Evolutionary conservation across 768 basidiomycete species (phyloP), one percentile per base, ranked within the genome.

Genomic region (Lentinula sp.): DNA sequence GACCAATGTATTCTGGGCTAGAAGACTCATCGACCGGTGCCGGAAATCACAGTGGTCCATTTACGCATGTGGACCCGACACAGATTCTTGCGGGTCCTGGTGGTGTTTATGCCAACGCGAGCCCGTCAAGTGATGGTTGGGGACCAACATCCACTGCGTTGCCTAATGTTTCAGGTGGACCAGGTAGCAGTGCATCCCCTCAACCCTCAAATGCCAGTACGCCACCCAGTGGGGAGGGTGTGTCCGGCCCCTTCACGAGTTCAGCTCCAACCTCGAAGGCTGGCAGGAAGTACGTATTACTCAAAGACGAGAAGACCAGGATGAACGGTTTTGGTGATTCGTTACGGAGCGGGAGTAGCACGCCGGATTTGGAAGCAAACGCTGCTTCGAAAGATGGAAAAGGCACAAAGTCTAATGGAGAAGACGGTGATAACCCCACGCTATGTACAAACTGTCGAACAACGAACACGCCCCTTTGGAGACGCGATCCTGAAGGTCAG

Each of bases 391-490:
- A 71, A 57, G 70, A 40, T 61, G 63, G 68, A 61, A 67, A 65
- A 63, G 67, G 62, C 65, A 60, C 68, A 65, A 60, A 80, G 78
- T 65, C 39, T 23, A 78, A 78, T 52, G 91, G 88, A 63, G 88
- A 89, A 59, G 84, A 80, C 56, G 90, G 91, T 50, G 79, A 82
- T 61, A 70, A 84, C 6, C 92, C 88, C 8, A 97, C 93, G 1
- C 77, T 91, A 32, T 98, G 95, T 72, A 93, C 91, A 5, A 98
- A 98, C 70, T 98, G 95, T 73, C 88, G 91, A 67, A 98, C 95
- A 59, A 95, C 92, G 11, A 97, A 94, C 70, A 98, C 95, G 42
- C 93, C 93, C 8, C 75, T 96, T 50, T 96, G 93, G 93, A 82
- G 93, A 71, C 78, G 93, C 63, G 93, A 96, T 75, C 91, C 93